Conservation (phyloP, 345 rosid genomes). For the Brassica napus region DNA sequence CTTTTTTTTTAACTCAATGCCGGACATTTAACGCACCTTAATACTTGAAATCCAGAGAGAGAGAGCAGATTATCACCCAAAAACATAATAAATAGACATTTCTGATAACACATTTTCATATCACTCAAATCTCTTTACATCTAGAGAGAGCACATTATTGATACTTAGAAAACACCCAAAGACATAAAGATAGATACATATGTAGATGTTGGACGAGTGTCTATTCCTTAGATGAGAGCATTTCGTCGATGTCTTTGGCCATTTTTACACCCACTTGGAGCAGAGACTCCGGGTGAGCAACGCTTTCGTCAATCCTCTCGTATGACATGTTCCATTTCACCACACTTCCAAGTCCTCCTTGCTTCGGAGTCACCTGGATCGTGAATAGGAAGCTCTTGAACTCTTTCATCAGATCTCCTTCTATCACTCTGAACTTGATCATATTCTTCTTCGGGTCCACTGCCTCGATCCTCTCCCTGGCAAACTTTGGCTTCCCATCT, state of each 20-base stretch:
- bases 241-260: slow-evolving; percentile 7
- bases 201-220: not conserved
- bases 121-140: not conserved
- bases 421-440: not conserved
- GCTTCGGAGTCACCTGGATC: not conserved
- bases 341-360: slow-evolving; percentile 22
- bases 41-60: too few relatives aligned
- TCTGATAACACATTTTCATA: not conserved
- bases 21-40: too few relatives aligned
- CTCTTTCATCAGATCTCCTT: not conserved
- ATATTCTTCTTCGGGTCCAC: not conserved
- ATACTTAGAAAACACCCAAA: not conserved
- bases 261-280: not conserved
- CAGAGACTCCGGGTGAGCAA: slow-evolving; percentile 25
- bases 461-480: not conserved
- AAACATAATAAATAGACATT: too few relatives aligned
- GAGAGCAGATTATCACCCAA: too few relatives aligned
- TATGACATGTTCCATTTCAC: slow-evolving; percentile 19
- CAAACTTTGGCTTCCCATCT: slow-evolving; percentile 15
- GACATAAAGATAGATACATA: not conserved
- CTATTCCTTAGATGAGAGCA: slow-evolving; percentile 11
- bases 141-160: not conserved
- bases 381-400: not conserved
- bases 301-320: slow-evolving; percentile 9
- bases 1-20: too few relatives aligned